Evolutionary conservation across 306 rosid genomes (phyloP), one percentile per base, ranked within the genome.

Genomic region (Carpinus fangiana): DNA sequence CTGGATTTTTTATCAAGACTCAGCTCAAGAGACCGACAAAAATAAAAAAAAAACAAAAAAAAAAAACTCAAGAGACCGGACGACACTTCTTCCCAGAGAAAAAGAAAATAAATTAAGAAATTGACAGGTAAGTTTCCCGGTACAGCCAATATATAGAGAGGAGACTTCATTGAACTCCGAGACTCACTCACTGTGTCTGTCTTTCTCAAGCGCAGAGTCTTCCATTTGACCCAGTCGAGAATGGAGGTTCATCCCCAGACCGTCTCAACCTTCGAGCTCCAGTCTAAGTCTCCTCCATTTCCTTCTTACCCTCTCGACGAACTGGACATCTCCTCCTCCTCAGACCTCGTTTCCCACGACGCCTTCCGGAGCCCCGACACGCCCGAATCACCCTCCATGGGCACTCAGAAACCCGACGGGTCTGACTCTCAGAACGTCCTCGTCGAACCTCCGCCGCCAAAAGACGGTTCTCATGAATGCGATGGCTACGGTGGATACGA

Each of bases 161-260:
- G 8, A 11, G 9, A 4, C 8, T 59, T 4, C 14, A n/a, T 18
- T 21, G 31, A 41, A 18, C 51, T 66, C 4, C 7, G 8, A 41
- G 18, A 38, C 17, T 18, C 26, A 14, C 38, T 36, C 14, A 21
- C 4, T 9, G 64, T 36, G 47, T 61, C 7, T 11, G 46, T 14
- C 20, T 60, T 17, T 60, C 10, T 12, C 70, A 6, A 13, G 0
- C 2, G 17, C 5, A 0, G 47, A 7, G 12, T 8, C 21, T 14
- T 38, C 14, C 47, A 5, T 18, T 67, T 3, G 72, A 45, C 23
- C 50, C 13, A 11, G 69, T 75, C 43, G 2, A 1, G 75, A 18
- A 86, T 90, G 95, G 86, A 88, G 81, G 83, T 85, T 76, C 85
- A 88, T 38, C 36, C 89, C 12, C 93, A 80, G 36, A 13, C 46